Evolutionary conservation across 345 rosid species (phyloP).

Genomic region (Trapa incisa): DNA sequence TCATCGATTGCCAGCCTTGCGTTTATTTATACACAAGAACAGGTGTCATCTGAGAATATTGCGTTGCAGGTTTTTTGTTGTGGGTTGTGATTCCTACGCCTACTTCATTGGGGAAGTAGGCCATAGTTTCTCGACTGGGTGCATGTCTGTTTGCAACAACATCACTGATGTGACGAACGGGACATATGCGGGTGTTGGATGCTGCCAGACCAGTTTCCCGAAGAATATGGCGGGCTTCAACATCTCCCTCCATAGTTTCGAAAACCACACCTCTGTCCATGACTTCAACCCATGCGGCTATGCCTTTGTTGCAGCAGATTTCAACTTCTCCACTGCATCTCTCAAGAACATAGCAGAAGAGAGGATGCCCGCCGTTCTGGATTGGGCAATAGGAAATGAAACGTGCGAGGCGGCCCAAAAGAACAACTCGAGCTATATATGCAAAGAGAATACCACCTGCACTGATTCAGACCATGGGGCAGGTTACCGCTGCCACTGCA

Average conservation of each 20-base stretch:
- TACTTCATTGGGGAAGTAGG: neutral
- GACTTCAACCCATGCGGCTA: constrained; percentile 24
- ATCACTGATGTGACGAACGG: neutral
- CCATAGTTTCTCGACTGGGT: neutral
- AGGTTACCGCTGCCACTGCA: constrained; percentile 17
- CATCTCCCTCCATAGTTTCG: fast-evolving
- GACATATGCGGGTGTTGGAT: constrained; percentile 26
- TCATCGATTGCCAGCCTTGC: too few relatives aligned
- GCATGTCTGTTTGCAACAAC: constrained; percentile 9
- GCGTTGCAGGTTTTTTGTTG: constrained; percentile 8
- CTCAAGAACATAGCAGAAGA: neutral
- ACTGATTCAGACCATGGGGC: neutral
- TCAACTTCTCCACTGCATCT: constrained; percentile 7
- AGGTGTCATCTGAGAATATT: too few relatives aligned
- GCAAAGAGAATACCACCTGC: constrained; percentile 4
- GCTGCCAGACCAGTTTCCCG: constrained; percentile 22
- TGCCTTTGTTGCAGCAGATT: constrained; percentile 5
- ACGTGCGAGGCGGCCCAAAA: constrained; percentile 6
- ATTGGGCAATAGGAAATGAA: constrained; percentile 12
- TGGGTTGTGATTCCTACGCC: constrained; percentile 20
- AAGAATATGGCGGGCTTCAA: neutral
- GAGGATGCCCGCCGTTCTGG: constrained; percentile 3
- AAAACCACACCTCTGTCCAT: fast-evolving
- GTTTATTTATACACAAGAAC: too few relatives aligned
- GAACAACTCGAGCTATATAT: neutral